Conservation (phyloP, 768 basidiomycete species). For the Dictyophora rubrovolvata region DNA sequence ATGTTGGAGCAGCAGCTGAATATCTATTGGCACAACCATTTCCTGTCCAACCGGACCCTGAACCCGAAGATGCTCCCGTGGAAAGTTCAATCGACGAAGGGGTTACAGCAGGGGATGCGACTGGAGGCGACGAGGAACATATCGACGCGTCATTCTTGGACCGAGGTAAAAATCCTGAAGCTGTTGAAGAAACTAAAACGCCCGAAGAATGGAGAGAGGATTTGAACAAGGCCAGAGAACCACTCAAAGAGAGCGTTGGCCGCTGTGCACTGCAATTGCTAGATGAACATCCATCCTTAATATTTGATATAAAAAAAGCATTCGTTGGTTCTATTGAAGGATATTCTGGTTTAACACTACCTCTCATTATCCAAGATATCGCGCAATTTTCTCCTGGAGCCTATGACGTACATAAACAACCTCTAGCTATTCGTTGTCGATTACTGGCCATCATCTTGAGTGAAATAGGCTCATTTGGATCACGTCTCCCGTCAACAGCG, state of each 20-base stretch:
- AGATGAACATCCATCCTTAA: slow-evolving; percentile 77
- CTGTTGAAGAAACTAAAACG: slow-evolving; percentile 29
- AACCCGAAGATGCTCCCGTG: slow-evolving; percentile 20
- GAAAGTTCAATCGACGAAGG: slow-evolving; percentile 6
- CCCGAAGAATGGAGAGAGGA: slow-evolving; percentile 56
- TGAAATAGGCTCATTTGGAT: slow-evolving; percentile 56
- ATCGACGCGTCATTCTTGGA: slow-evolving; percentile 20
- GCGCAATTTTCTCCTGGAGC: slow-evolving; percentile 54
- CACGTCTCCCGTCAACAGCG: slow-evolving; percentile 18
- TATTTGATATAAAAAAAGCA: slow-evolving; percentile 80
- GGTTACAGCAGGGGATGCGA: slow-evolving; percentile 13
- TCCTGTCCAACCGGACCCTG: slow-evolving; percentile 60
- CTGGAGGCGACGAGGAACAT: slow-evolving; percentile 17
- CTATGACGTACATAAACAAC: slow-evolving; percentile 63
- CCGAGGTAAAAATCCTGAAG: slow-evolving; percentile 16
- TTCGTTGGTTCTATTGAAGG: slow-evolving; percentile 57
- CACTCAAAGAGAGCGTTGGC: slow-evolving; percentile 54
- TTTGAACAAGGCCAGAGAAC: slow-evolving; percentile 55
- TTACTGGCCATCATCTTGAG: slow-evolving; percentile 75
- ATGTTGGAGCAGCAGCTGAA: slow-evolving; percentile 82
- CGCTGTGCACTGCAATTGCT: slow-evolving; percentile 66
- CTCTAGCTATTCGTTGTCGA: slow-evolving; percentile 72
- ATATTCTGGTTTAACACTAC: slow-evolving; percentile 56
- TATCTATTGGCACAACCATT: slow-evolving; percentile 75
- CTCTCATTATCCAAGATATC: slow-evolving; percentile 69